Base-by-base conservation (phyloP, 116 monocot species). In the Iris pallida region DNA sequence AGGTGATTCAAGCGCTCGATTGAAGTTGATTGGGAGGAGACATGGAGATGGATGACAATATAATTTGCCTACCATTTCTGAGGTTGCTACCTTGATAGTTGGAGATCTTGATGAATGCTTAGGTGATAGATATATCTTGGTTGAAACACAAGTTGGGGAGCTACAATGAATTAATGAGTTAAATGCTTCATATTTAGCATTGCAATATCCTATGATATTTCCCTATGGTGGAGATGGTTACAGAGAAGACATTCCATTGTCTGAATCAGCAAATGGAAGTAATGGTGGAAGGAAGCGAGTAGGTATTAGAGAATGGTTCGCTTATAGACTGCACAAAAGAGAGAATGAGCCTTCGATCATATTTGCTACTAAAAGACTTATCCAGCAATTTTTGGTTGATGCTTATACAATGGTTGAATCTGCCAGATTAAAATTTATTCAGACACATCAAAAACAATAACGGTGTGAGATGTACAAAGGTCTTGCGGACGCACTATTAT, bases 311-410 rank as follows among this genome's bases (percentile, higher is more conserved):
- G 1, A 16, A 9, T 57, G 6, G 16, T 57, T 15, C 17, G 57
- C 15, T 16, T 57, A 15, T 8, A 1, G 7, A 15, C 7, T 57
- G 16, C 57, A 57, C 0, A 0, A 57, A 13, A 57, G 57, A 9
- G 7, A n/a, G 6, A 57, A 16, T 13, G 7, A 57, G 17, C 15
- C 15, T 1, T 7, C 8, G 2, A 57, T 0, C 17, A 7, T 4
- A 16, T 19, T 57, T 0, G 17, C 15, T 15, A 16, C 15, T 57
- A 1, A 16, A 15, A 11, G 57, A 57, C 17, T 57, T 7, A 15
- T 57, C 17, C 57, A 57, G 18, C 57, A 57, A 4, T 57, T 57
- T 57, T 57, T 57, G 57, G 57, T 57, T n/a, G 57, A 57, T 9
- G 57, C 15, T 16, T 57, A 57, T 8, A 16, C 57, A 3, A 15